Evolutionary conservation across 768 basidiomycete genomes (phyloP), one percentile per base, ranked within the genome.

Genomic region (Mycena maculata): DNA sequence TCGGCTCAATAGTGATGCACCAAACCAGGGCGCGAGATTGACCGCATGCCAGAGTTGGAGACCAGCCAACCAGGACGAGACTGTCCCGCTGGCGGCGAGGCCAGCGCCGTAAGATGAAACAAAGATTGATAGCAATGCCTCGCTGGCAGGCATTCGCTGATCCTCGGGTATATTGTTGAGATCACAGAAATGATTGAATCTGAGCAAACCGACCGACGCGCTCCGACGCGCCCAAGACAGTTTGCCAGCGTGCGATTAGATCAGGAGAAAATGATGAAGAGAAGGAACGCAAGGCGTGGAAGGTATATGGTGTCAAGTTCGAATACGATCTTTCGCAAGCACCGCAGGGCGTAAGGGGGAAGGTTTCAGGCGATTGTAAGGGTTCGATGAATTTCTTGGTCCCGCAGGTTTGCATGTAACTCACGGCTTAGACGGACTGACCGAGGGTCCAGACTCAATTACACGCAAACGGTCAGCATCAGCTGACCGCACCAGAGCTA

Each of bases 351-450:
- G 58, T 6, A 48, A 30, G n/a, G 45, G 44, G 1, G 58, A 60
- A 36, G 45, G 33, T 13, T 36, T 36, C 13, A 36, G 33, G 15
- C 28, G 58, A 60, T 60, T 60, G 31, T 25, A 60, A 1, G 58
- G 58, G 10, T 60, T 60, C 1, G 45, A 11, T 6, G 58, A 49
- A 11, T 3, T 60, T 48, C 58, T 30, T 36, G 58, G 58, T 60
- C 58, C 58, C 58, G 47, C 13, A 13, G 12, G 33, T 60, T 47
- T 47, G 22, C 58, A 45, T 11, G 31, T 45, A 60, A 45, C 11
- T 60, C 38, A 45, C 45, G 47, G 58, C 58, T 45, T 45, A 38
- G 58, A 60, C 33, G 58, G 22, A 38, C 45, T 49, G 58, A 60
- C 58, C 47, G 58, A 60, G 20, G 57, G 44, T 22, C 42, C 44